Percentiles rank a stretch among this genome's conserved stretches.
phyloP scores from a whole-genome alignment of 1,139 yeast species.

The Ogataea hybrid region DNA sequence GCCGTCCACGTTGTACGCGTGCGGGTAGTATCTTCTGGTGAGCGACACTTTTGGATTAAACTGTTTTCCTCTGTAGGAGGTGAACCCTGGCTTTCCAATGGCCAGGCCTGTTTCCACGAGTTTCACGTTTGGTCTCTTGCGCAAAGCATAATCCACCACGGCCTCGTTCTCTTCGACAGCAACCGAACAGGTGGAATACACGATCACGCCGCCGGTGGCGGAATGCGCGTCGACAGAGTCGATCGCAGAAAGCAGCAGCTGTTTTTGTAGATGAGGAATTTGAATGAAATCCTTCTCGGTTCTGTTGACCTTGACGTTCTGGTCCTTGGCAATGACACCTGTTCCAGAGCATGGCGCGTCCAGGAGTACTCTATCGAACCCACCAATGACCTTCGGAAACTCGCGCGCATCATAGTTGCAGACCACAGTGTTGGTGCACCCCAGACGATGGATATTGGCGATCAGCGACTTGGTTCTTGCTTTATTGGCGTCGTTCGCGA shows the following conservation, averaged over 20 bases:
- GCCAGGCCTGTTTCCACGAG: slow-evolving; percentile 91
- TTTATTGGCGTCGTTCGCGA: slow-evolving; percentile 96
- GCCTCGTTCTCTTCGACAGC: slow-evolving; percentile 98
- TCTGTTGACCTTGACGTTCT: slow-evolving; percentile 88
- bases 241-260: slow-evolving; percentile 87
- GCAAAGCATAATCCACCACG: slow-evolving; percentile 95
- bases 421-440: slow-evolving; percentile 94
- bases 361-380: slow-evolving; percentile 88
- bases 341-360: slow-evolving; percentile 99
- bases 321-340: slow-evolving; percentile 98
- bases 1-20: slow-evolving; percentile 97
- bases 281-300: slow-evolving; percentile 96
- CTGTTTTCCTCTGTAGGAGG: slow-evolving; percentile 88
- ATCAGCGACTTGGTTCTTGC: slow-evolving; percentile 94
- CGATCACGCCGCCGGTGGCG: slow-evolving; percentile 89
- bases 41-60: slow-evolving; percentile 74
- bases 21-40: slow-evolving; percentile 97
- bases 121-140: slow-evolving; percentile 95
- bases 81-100: slow-evolving; percentile 95
- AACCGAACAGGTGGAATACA: slow-evolving; percentile 97
- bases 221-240: slow-evolving; percentile 96
- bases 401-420: slow-evolving; percentile 98
- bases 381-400: slow-evolving; percentile 97
- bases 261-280: slow-evolving; percentile 95
- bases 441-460: slow-evolving; percentile 96